Evolutionary conservation across 345 rosid species (phyloP).

Genomic region (Odontarrhena argentea): DNA sequence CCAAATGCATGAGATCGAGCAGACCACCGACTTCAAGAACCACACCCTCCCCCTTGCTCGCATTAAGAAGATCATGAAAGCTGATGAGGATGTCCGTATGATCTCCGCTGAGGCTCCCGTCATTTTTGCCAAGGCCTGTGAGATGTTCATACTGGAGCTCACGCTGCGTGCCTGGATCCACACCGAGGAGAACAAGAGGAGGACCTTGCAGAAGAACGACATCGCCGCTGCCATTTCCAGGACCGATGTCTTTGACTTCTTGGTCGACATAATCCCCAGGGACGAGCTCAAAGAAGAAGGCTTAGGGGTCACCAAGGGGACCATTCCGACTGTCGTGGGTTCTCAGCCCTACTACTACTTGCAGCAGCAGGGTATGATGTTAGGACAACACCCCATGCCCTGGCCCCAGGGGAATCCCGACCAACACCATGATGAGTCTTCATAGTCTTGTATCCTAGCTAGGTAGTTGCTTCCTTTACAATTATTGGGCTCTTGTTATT

Average conservation of each 20-base stretch:
- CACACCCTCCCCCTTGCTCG: slow-evolving; percentile 62
- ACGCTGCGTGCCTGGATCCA: slow-evolving; percentile 64
- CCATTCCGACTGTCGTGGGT: slow-evolving; percentile 42
- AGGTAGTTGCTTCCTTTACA: too few species aligned
- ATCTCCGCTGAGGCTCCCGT: slow-evolving; percentile 64
- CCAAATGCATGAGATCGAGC: slow-evolving; percentile 63
- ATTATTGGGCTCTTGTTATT: neutral
- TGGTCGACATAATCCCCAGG: slow-evolving; percentile 58
- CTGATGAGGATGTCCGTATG: slow-evolving; percentile 64
- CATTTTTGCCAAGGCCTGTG: slow-evolving; percentile 65
- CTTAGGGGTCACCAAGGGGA: slow-evolving; percentile 50
- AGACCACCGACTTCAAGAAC: slow-evolving; percentile 55
- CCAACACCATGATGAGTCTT: slow-evolving; percentile 27
- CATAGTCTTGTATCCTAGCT: neutral
- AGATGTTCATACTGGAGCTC: slow-evolving; percentile 59
- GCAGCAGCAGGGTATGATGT: slow-evolving; percentile 47
- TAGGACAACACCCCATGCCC: slow-evolving; percentile 18
- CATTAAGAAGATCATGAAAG: slow-evolving; percentile 69
- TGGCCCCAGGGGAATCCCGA: slow-evolving; percentile 25
- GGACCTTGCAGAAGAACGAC: slow-evolving; percentile 64
- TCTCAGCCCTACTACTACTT: slow-evolving; percentile 52
- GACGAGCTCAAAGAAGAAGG: slow-evolving; percentile 63
- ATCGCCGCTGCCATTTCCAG: slow-evolving; percentile 60
- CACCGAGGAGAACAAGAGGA: slow-evolving; percentile 63
- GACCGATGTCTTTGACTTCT: slow-evolving; percentile 60